phyloP scores from a whole-genome alignment of 768 basidiomycete species.

The Ramaria rubella region DNA sequence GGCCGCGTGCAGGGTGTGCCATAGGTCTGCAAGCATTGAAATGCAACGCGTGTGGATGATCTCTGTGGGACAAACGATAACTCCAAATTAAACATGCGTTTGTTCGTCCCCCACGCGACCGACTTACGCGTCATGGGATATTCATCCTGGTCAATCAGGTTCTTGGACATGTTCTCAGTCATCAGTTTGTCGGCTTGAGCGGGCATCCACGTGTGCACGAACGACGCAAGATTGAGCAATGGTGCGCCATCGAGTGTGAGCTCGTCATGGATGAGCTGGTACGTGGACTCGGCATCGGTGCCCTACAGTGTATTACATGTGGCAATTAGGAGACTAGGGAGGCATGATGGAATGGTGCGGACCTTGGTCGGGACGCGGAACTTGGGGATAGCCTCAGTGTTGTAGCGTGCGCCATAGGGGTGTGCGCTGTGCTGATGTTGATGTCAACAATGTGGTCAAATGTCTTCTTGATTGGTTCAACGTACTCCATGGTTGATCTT shows the following conservation, averaged over 20 bases:
- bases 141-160: conserved; percentile 64
- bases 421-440: conserved; percentile 33
- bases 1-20: conserved; percentile 52
- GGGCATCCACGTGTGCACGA: conserved; percentile 64
- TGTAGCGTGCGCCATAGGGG: conserved; percentile 58
- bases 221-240: conserved; percentile 57
- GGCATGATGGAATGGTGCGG: not conserved
- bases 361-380: conserved; percentile 56
- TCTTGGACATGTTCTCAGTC: conserved; percentile 60
- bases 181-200: conserved; percentile 46
- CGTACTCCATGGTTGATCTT: too few relatives aligned
- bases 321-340: not conserved
- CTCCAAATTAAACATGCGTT: not conserved
- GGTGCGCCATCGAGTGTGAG: conserved; percentile 49
- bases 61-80: too few relatives aligned
- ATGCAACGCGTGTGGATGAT: conserved; percentile 40
- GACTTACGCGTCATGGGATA: conserved; percentile 50
- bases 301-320: conserved; percentile 40
- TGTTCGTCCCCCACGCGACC: too few relatives aligned
- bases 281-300: conserved; percentile 41
- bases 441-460: too few relatives aligned
- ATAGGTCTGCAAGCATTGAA: conserved; percentile 58
- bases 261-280: conserved; percentile 61
- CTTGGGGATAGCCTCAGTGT: conserved; percentile 64
- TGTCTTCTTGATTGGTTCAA: too few relatives aligned